Base-by-base conservation (phyloP, 345 rosid genomes). In the Atalantia buxifolia region DNA sequence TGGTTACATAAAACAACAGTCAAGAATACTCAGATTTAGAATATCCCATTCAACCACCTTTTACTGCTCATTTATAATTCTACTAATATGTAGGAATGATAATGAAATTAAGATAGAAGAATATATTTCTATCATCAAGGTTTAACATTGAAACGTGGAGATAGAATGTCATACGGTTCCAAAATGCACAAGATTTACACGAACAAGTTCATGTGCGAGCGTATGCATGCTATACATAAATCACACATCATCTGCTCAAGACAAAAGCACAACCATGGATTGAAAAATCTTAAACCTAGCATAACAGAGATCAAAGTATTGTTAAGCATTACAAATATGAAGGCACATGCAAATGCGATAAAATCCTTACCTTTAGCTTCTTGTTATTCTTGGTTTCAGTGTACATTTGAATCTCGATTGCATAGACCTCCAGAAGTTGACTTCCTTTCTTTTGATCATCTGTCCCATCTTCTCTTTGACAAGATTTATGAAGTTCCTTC, bases 371-470 rank as follows among this genome's bases (percentile, higher is more conserved):
- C 98, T 97, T 93, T 7, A 93, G 98, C 89, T 94, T 97, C 84
- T 97, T 94, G 89, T 92, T 94, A 84, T 97, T 95, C 90, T 94
- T 97, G 61, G 98, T 97, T 86, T 91, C 98, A 16, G 98, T 97
- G 84, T 93, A 94, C 91, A 97, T 93, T 85, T 97, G 99, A 78
- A 97, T 97, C 84, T 94, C 98, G 77, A 97, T 92, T 40, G 98
- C 99, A 76, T 92, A 97, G 3, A 94, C 99, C 90, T 97, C 99
- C 84, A 97, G 88, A 78, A 97, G 96, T 81, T 97, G 99, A 83
- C 98, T 97, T 79, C 99, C 98, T 89, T 97, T 97, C 93, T 97
- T 97, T 82, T 93, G 99, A 85, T 97, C 98, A 88, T 97, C 98
- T 25, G 98, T 85, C 74, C 98, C 98, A 88, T 94, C 99, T 83